Percentiles rank a stretch among this genome's conserved stretches.
Conservation (phyloP, 345 rosid species). For the Pistacia integerrima region DNA sequence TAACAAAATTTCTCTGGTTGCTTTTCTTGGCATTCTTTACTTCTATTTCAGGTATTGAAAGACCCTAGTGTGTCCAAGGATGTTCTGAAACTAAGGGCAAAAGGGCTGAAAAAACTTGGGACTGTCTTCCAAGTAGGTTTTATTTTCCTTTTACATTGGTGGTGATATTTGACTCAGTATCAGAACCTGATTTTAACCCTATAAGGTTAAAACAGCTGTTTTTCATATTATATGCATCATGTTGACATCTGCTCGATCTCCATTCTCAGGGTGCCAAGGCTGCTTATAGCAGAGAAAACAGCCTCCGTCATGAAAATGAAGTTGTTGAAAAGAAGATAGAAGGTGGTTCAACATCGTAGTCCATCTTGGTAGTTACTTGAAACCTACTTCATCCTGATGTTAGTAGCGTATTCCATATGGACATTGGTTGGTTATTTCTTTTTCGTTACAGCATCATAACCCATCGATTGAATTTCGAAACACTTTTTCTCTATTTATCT, state of each 20-base stretch:
- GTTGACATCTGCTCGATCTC: slow-evolving; percentile 4
- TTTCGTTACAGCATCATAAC: background rate
- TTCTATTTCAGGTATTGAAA: slow-evolving; percentile 61
- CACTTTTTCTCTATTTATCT: background rate
- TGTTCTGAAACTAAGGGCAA: slow-evolving; percentile 60
- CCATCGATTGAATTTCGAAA: slow-evolving; percentile 9
- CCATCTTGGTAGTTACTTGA: background rate
- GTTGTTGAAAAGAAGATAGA: slow-evolving; percentile 13
- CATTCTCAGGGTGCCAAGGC: slow-evolving; percentile 73
- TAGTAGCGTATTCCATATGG: background rate
- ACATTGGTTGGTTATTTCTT: slow-evolving; percentile 9
- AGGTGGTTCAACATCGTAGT: slow-evolving; percentile 27
- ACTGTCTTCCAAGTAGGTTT: slow-evolving; percentile 77
- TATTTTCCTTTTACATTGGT: background rate
- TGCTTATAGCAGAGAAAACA: slow-evolving; percentile 73
- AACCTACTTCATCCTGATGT: background rate
- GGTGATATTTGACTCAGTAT: background rate
- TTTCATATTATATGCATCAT: background rate
- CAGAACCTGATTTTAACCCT: background rate
- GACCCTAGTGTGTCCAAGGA: slow-evolving; percentile 83
- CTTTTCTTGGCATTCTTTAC: background rate
- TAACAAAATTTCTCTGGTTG: background rate
- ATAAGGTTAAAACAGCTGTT: background rate
- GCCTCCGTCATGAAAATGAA: slow-evolving; percentile 62
- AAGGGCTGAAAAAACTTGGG: slow-evolving; percentile 82